A percentile compares a stretch with the other conserved stretches of the same genome.
Conservation (phyloP, 179 eudicot species). For the Spinacia oleracea region DNA sequence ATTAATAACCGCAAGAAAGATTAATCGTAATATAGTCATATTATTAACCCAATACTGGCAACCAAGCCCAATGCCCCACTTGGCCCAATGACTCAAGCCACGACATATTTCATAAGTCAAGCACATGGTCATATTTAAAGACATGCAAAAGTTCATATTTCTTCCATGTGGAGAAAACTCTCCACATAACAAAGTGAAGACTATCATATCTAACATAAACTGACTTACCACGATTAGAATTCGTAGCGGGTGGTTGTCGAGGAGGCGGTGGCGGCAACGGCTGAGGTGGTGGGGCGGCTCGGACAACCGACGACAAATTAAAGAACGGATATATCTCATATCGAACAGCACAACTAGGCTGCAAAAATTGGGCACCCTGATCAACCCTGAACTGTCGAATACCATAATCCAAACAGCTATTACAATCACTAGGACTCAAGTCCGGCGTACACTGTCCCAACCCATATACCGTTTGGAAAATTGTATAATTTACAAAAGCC, state of each 20-base stretch:
- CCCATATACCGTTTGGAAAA: constrained; percentile 20
- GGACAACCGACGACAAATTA: neutral
- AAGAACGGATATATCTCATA: constrained; percentile 25
- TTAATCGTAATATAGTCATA: no score
- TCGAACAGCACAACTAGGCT: constrained; percentile 20
- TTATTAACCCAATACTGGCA: no score
- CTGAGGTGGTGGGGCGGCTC: neutral
- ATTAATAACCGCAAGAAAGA: no score
- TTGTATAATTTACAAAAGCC: neutral
- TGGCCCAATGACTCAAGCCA: no score
- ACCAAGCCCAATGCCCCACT: no score
- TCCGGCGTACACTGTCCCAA: constrained; percentile 42
- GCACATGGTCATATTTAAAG: no score
- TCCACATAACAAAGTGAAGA: no score
- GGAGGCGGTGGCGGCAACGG: neutral
- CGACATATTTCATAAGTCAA: no score
- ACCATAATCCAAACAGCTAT: constrained; percentile 20
- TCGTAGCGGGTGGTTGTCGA: neutral
- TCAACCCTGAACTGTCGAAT: neutral
- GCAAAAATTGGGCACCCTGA: constrained; percentile 20
- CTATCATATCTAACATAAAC: no score
- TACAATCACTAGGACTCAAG: constrained; percentile 32
- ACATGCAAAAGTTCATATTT: no score
- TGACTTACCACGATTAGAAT: neutral
- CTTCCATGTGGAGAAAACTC: no score